Evolutionary conservation across 306 rosid genomes (phyloP), one percentile per base, ranked within the genome.

Genomic region (Castanopsis chinensis): DNA sequence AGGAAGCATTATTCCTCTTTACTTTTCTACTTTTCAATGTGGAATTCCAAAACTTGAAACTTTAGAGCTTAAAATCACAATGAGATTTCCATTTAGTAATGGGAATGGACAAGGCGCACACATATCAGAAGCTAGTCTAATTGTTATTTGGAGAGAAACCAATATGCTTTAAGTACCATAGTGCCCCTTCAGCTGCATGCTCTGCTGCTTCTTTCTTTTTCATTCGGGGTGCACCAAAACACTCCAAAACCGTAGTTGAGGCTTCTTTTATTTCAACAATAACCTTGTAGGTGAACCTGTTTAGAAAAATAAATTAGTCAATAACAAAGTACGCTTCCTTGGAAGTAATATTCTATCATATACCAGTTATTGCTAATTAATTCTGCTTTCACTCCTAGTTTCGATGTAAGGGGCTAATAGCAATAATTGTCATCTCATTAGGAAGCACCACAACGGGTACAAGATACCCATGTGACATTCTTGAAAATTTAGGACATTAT

Each of bases 251-350:
- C 57, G 72, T 73, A 6, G 33, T 45, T 15, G 78, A 76, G 75
- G 63, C 77, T 21, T 72, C 85, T 27, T 78, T 78, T 25, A 85
- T 79, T 72, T 86, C 87, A 73, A 91, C 35, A 25, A 18, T 60
- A 75, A 86, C 95, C 84, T 83, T 89, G 89, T 86, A 92, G 45
- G 85, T 86, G 87, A 86, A 90, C 89, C 96, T 89, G 86, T 41
- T 18, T 54, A 78, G 69, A 73, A 52, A 27, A 76, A 41, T 75
- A 55, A 75, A 72, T 57, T 60, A 54, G 60, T 35, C 69, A 25
- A 61, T 13, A 61, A 59, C 19, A 74, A 65, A 25, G 68, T 14
- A 9, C 73, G 45, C 60, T 57, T 76, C 58, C 32, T 21, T 23
- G 18, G 6, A 59, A 28, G 67, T 12, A 59, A 59, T 23, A 59